phyloP scores from a whole-genome alignment of 805 yeast genomes.

The Candida berthetii region DNA sequence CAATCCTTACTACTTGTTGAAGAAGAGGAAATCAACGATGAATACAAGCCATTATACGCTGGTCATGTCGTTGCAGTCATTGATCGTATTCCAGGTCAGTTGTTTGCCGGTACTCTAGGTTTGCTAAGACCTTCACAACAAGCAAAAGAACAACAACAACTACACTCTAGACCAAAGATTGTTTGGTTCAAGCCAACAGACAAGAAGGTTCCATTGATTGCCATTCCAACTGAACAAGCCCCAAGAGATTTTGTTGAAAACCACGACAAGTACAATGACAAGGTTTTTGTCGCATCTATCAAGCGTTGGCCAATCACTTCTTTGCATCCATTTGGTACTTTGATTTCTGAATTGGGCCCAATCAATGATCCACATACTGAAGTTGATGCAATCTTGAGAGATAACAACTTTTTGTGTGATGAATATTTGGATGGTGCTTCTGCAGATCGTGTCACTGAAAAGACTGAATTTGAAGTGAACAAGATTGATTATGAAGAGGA shows the following conservation, averaged over 20 bases:
- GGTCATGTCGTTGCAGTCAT: conserved; percentile 98
- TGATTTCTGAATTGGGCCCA: conserved; percentile 80
- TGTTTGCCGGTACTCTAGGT: conserved; percentile 92
- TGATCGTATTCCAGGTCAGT: conserved; percentile 95
- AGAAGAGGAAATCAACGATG: conserved; percentile 93
- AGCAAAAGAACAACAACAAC: conserved; percentile 54
- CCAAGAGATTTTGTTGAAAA: conserved; percentile 93
- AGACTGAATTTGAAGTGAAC: conserved; percentile 26
- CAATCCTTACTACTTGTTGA: conserved; percentile 87
- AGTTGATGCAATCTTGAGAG: conserved; percentile 84
- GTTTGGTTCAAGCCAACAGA: conserved; percentile 99
- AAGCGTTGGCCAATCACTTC: conserved; percentile 99
- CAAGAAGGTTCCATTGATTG: conserved; percentile 94
- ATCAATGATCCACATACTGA: conserved; percentile 74
- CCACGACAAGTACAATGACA: conserved; percentile 75
- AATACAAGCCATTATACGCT: conserved; percentile 88
- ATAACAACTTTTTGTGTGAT: conserved; percentile 74
- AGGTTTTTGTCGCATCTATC: conserved; percentile 87
- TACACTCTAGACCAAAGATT: conserved; percentile 67
- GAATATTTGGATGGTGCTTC: conserved; percentile 54
- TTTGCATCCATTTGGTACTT: conserved; percentile 94
- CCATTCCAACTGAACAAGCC: conserved; percentile 97
- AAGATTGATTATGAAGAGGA: conserved; percentile 21
- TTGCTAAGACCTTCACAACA: conserved; percentile 93
- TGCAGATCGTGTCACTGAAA: conserved; percentile 14